Evolutionary conservation across 768 basidiomycete genomes (phyloP).

Genomic region (Boletus rubescentipes): DNA sequence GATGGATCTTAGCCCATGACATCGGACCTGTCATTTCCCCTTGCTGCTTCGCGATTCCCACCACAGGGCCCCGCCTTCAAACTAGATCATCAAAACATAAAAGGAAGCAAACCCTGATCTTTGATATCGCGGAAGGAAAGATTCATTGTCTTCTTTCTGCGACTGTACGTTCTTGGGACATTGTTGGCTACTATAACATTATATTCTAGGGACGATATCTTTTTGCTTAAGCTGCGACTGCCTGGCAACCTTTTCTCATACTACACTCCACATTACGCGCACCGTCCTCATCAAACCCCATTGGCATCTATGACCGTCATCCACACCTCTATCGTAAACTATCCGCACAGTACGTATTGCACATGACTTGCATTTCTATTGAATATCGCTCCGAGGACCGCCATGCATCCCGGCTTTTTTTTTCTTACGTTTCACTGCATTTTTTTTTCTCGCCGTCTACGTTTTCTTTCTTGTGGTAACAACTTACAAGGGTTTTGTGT

Average conservation of each 20-base stretch:
- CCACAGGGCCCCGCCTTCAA: slow-evolving; percentile 4
- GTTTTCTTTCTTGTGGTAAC: slow-evolving; percentile 17
- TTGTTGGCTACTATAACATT: slow-evolving; percentile 35
- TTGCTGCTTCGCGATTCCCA: neutral
- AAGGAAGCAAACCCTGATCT: slow-evolving; percentile 12
- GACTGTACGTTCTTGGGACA: slow-evolving; percentile 37
- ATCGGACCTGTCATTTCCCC: neutral
- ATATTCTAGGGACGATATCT: slow-evolving; percentile 34
- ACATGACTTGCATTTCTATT: slow-evolving; percentile 32
- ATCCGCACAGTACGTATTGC: slow-evolving; percentile 28
- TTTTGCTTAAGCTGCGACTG: slow-evolving; percentile 25
- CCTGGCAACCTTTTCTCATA: slow-evolving; percentile 14
- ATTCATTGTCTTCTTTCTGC: slow-evolving; percentile 11
- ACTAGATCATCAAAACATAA: slow-evolving; percentile 3
- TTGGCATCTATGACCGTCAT: slow-evolving; percentile 30
- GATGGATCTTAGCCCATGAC: slow-evolving; percentile 43
- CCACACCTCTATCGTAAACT: slow-evolving; percentile 23
- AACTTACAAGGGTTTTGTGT: slow-evolving; percentile 4
- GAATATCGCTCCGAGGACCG: slow-evolving; percentile 14
- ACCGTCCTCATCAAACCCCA: slow-evolving; percentile 2
- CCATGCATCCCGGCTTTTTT: neutral
- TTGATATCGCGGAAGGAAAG: slow-evolving; percentile 20
- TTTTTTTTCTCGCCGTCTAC: neutral
- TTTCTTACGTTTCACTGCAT: slow-evolving; percentile 2
- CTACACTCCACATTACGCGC: slow-evolving; percentile 5